phyloP scores from a whole-genome alignment of 2,329 filamentous ascomycete genomes.

The Chrysoporthe cubensis region DNA sequence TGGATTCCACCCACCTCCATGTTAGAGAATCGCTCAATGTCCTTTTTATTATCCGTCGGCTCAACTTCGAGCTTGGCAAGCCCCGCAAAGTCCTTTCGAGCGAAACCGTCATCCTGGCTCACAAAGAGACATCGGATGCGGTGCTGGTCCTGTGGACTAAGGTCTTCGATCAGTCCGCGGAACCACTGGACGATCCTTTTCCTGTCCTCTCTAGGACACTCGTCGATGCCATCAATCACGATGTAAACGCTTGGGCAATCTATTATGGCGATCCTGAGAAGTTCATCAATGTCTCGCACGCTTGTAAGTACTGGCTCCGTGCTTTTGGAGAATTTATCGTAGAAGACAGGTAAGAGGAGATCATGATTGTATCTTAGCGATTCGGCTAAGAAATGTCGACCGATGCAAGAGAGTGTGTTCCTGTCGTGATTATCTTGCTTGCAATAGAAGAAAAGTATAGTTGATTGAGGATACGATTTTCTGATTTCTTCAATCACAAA shows the following conservation, averaged over 20 bases:
- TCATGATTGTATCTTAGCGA: constrained; percentile 36
- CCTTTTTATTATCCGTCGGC: neutral
- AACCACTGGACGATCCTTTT: constrained; percentile 39
- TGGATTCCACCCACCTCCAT: neutral
- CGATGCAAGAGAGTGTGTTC: constrained; percentile 39
- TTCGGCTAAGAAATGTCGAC: constrained; percentile 41
- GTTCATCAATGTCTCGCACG: constrained; percentile 33
- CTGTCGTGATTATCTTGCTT: constrained; percentile 37
- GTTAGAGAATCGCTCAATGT: constrained; percentile 2
- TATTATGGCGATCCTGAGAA: constrained; percentile 37
- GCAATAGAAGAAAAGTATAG: constrained; percentile 45
- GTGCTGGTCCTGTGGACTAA: constrained; percentile 19
- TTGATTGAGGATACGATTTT: constrained; percentile 20
- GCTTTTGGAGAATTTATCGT: constrained; percentile 39
- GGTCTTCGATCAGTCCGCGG: constrained; percentile 13
- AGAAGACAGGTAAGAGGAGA: constrained; percentile 37
- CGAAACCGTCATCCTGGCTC: constrained; percentile 42
- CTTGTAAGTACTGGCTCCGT: constrained; percentile 37
- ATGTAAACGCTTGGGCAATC: constrained; percentile 38
- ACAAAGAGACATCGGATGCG: constrained; percentile 38
- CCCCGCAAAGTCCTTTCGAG: constrained; percentile 34
- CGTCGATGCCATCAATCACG: constrained; percentile 48
- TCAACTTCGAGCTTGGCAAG: constrained; percentile 34
- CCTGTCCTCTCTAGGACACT: constrained; percentile 40
- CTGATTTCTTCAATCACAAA: constrained; percentile 40